Evolutionary conservation across 2,329 filamentous ascomycete species (phyloP).

Genomic region (Graphilbum fragrans): DNA sequence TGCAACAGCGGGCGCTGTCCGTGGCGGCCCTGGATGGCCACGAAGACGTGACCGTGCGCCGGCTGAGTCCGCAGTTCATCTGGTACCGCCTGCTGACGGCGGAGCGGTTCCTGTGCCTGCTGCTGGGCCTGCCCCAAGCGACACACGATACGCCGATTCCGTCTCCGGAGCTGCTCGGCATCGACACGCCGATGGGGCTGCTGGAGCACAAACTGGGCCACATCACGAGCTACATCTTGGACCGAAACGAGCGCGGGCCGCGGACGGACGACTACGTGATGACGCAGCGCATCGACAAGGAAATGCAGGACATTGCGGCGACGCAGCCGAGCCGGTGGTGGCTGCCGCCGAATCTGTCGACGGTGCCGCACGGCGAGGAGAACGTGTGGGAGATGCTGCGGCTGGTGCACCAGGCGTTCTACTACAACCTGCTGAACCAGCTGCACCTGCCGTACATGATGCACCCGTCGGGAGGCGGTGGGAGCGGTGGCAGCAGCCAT

Average conservation of each 20-base stretch:
- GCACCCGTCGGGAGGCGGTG: too few species aligned
- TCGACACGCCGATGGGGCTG: conserved; percentile 17
- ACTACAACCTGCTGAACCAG: conserved; percentile 24
- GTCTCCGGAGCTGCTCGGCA: conserved; percentile 15
- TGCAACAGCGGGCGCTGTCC: conserved; percentile 16
- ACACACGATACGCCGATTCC: conserved; percentile 12
- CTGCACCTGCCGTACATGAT: conserved; percentile 28
- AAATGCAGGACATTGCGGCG: conserved; percentile 22
- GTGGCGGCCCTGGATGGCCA: not conserved
- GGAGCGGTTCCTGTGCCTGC: conserved; percentile 34
- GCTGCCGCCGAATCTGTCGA: conserved; percentile 15
- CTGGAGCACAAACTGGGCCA: conserved; percentile 23
- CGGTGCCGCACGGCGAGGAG: conserved; percentile 4
- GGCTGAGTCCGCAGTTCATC: conserved; percentile 22
- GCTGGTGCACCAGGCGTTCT: conserved; percentile 21
- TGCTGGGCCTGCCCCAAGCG: conserved; percentile 32
- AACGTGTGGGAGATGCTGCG: conserved; percentile 18
- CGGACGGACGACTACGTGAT: conserved; percentile 13
- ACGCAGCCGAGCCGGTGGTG: conserved; percentile 30
- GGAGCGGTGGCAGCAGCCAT: too few species aligned
- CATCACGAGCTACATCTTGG: conserved; percentile 23
- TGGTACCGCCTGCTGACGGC: conserved; percentile 32
- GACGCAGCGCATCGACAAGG: conserved; percentile 22
- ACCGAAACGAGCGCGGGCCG: conserved; percentile 18
- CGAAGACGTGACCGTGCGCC: not conserved